Base-by-base conservation (phyloP, 2,329 filamentous ascomycete genomes). In the Zasmidium angulare region DNA sequence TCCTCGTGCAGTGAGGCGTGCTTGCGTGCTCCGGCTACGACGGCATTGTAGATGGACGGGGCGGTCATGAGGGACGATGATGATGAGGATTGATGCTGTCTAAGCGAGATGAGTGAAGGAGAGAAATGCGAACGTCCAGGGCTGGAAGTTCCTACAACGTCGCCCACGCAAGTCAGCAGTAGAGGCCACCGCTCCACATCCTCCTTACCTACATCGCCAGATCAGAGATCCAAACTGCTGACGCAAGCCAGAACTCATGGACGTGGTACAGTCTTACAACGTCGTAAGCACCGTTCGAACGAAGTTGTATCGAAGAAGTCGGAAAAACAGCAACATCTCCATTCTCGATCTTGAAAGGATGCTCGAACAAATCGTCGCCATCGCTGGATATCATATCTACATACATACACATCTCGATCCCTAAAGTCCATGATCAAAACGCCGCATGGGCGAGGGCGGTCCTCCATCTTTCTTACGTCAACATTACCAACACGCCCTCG, bases 1-100 rank as follows among this genome's bases (percentile, higher is more conserved):
- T 63, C 61, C 43, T 7, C 6, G 36, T 29, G 53, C 59, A 11
- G 26, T 29, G 26, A 29, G 53, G 48, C 26, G 31, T 36, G 46
- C 21, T 21, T 11, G 26, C 24, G 2, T 20, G 48, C 11, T 6
- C 26, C 60, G 60, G 40, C 21, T 53, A n/a, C 12, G 36, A 55
- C 59, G 59, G 55, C 55, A 55, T 31, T 26, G 24, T 12, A 9
- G 36, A 36, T 17, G 36, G 11, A 29, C 26, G 26, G 26, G 4
- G 26, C 17, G 20, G 9, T n/a, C n/a, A 36, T 31, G 53, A 47
- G 29, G 43, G 22, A 29, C 19, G 26, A 20, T 17, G 21, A 9
- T 2, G 26, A 22, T 20, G 22, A 21, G 7, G 20, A 23, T 22
- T 12, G 49, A 19, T 21, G 21, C 7, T 19, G 9, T 14, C n/a